Conservation (phyloP, 768 basidiomycete genomes). For the Mycena crocata region DNA sequence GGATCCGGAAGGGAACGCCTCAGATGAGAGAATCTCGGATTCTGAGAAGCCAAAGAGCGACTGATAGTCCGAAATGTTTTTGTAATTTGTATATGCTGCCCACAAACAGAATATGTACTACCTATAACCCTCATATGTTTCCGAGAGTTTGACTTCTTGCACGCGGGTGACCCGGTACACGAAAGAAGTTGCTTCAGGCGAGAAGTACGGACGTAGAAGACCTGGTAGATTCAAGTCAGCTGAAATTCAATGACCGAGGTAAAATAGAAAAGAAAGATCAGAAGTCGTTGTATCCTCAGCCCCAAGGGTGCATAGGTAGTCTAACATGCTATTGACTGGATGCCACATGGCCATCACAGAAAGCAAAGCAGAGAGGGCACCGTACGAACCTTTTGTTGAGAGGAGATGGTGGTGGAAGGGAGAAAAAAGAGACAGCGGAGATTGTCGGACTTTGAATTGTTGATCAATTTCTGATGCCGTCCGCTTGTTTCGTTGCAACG, state of each 20-base stretch:
- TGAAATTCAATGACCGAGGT: too few relatives aligned
- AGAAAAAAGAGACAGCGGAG: neutral
- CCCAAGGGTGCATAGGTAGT: conserved; percentile 42
- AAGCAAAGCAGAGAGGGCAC: neutral
- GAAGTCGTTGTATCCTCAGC: conserved; percentile 37
- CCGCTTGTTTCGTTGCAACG: conserved; percentile 10
- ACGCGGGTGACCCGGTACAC: too few relatives aligned
- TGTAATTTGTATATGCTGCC: neutral
- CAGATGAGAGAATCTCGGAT: conserved; percentile 30
- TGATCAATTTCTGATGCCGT: neutral
- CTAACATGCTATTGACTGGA: conserved; percentile 46
- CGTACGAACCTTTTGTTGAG: conserved; percentile 22
- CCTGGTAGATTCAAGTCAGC: conserved; percentile 3
- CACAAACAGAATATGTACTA: too few relatives aligned
- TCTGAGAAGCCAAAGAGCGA: conserved; percentile 21
- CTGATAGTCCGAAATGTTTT: neutral
- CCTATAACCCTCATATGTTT: too few relatives aligned
- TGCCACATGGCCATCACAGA: conserved; percentile 33
- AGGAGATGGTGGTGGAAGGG: too few relatives aligned
- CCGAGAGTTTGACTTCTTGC: too few relatives aligned
- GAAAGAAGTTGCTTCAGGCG: too few relatives aligned
- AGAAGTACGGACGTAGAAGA: neutral
- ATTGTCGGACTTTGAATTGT: conserved; percentile 1
- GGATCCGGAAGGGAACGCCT: conserved; percentile 22
- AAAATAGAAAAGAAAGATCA: conserved; percentile 25